Evolutionary conservation across 2,329 filamentous ascomycete genomes (phyloP).

Genomic region (Trichoderma arundinaceum): DNA sequence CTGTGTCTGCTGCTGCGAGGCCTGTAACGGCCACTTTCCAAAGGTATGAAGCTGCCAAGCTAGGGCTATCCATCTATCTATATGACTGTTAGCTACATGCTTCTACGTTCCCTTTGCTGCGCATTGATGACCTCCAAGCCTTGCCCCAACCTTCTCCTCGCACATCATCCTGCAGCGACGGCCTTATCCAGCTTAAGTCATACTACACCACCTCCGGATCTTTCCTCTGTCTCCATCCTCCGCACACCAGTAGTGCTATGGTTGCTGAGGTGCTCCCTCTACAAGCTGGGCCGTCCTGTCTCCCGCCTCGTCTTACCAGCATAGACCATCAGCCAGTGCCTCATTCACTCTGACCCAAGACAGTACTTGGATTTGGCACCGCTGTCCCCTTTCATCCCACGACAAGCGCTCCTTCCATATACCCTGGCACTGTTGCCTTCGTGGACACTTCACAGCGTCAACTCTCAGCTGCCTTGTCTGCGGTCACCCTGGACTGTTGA

Average conservation of each 20-base stretch:
- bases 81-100: not conserved
- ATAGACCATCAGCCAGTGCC: slow-evolving; percentile 10
- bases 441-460: not conserved
- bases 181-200: not conserved
- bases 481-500: not conserved
- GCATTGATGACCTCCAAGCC: slow-evolving; percentile 4
- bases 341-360: slow-evolving; percentile 7
- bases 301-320: slow-evolving; percentile 1
- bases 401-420: slow-evolving; percentile 9
- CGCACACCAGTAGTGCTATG: slow-evolving; percentile 17
- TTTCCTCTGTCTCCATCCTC: slow-evolving; percentile 29
- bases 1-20: slow-evolving; percentile 35
- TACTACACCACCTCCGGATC: slow-evolving; percentile 17
- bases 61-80: not conserved
- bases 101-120: not conserved
- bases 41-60: slow-evolving; percentile 35
- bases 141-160: slow-evolving; percentile 27
- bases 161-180: slow-evolving; percentile 9
- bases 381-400: not conserved
- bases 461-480: not conserved
- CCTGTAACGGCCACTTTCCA: slow-evolving; percentile 35
- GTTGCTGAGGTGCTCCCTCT: slow-evolving; percentile 28
- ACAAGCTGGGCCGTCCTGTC: not conserved
- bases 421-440: not conserved
- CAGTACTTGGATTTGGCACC: not conserved